A percentile compares a stretch with the other conserved stretches of the same genome.
Evolutionary conservation across 768 basidiomycete genomes (phyloP).

Genomic region (Gloeopeniophorella convolvens): DNA sequence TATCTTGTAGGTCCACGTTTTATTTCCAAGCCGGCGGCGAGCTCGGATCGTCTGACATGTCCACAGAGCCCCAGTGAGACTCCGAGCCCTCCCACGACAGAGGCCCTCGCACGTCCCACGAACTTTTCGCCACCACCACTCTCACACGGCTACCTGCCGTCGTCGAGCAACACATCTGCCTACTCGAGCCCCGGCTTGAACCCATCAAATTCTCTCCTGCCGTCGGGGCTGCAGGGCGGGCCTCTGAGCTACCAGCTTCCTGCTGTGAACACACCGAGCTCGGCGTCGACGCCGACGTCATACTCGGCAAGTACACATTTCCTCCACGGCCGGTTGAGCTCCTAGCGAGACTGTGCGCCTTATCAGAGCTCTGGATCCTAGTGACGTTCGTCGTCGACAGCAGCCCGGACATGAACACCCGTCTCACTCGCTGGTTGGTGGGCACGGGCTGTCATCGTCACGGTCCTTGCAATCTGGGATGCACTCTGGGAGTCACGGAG

Average conservation of each 20-base stretch:
- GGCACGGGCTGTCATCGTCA: conserved; percentile 13
- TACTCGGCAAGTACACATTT: conserved; percentile 78
- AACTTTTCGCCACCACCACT: conserved; percentile 22
- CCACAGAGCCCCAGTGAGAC: conserved; percentile 22
- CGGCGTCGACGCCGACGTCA: conserved; percentile 31
- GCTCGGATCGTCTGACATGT: not conserved
- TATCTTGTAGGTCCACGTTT: conserved; percentile 24
- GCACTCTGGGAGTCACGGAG: conserved; percentile 36
- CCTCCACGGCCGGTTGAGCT: conserved; percentile 28
- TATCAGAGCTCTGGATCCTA: conserved; percentile 46
- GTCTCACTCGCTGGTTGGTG: conserved; percentile 28
- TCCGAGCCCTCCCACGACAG: conserved; percentile 27
- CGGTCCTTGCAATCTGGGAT: not conserved
- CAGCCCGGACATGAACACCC: conserved; percentile 62
- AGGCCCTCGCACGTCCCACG: conserved; percentile 19
- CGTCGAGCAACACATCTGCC: conserved; percentile 16
- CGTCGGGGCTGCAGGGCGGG: conserved; percentile 11
- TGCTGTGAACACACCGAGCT: conserved; percentile 14
- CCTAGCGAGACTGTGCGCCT: conserved; percentile 28
- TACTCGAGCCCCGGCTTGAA: conserved; percentile 18
- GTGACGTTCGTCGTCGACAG: conserved; percentile 52
- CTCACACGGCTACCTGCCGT: conserved; percentile 15
- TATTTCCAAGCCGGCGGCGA: not conserved
- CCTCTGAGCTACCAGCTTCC: conserved; percentile 15
- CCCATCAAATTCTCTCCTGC: conserved; percentile 15